Base-by-base conservation (phyloP, 1,284 basidiomycete genomes). In the Singerocomus rubriflavus region DNA sequence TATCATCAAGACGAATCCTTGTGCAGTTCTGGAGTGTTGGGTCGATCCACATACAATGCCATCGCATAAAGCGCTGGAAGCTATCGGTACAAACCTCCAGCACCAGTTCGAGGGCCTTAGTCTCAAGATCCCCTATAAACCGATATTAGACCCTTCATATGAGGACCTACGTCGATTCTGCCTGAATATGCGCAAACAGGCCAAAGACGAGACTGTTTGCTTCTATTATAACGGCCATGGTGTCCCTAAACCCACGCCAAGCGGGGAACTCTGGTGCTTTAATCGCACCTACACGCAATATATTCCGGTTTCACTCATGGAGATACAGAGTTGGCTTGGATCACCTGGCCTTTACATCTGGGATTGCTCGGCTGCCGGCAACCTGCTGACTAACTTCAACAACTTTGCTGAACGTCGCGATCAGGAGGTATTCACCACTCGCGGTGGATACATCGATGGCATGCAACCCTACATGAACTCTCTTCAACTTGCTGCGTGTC, bases 141-240 rank as follows among this genome's bases (percentile, higher is more conserved):
- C 88, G 27, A 91, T 94, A 60, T 79, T 98, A 26, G 96, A 99
- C 66, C 97, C 97, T 9, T 91, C 92, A 1, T 88, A 96, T 57
- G 95, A 98, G 64, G 96, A 99, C 62, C 81, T 96, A 38, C 91
- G 92, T 65, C 87, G 91, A 50, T 92, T 94, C 64, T 98, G 94
- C 66, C 81, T 88, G 52, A 85, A 81, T 32, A 72, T 97, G 46
- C 85, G 96, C 49, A 91, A 90, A 63, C 84, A 87, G 47, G 93
- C 96, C 3, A 93, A 94, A 66, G 91, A 96, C 46, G 97, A 99
- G 65, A 87, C 97, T 2, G 87, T 94, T 11, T 76, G 98, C 33
- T 98, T 98, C 71, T 95, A 99, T 72, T 99, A 99, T 75, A 99
- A 99, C 62, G 97, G 96, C 3, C 97, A 98, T 59, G 96, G 96